Evolutionary conservation across 306 rosid genomes (phyloP), one percentile per base, ranked within the genome.

Genomic region (Lotus japonicus): DNA sequence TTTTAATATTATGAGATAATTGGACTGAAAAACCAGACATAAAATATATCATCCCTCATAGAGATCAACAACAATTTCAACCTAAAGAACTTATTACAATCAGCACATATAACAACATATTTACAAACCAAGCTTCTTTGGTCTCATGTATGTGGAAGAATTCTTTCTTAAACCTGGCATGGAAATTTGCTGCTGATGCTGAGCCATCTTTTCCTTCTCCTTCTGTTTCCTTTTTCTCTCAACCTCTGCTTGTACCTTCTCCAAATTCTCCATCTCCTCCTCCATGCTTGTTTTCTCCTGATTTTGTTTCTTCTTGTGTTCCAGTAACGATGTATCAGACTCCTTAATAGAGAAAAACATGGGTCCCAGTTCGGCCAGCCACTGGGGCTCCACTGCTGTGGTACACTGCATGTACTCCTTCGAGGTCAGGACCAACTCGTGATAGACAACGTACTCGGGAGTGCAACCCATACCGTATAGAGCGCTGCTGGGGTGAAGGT

Each of bases 351-450:
- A 91, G 59, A 91, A 91, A 71, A 91, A 91, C 97, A 91, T 88
- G 1, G 97, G 97, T 17, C 97, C 97, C 70, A 91, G 60, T 72
- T 91, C 97, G 16, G 97, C 97, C 68, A 91, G 5, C 97, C 97
- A 88, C 60, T 91, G 97, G 2, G 97, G 92, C 77, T 91, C 97
- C 76, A 88, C 97, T 0, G 97, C 92, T 0, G 97, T 91, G 14
- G 95, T 95, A 63, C 97, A 91, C 55, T 91, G 97, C 97, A 88
- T 91, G 68, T 91, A 91, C 83, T 91, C 97, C 73, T 91, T 91
- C 0, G 86, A 50, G 0, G 97, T 91, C 86, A 91, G 76, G 64
- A 91, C 65, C 68, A 91, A 54, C 77, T 88, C 97, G 4, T 91
- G 95, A 71, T 91, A 91, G 23, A 91, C 97, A 5, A 88, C 90